These are phyloP conservation scores for Phytophthora megakarya DNA, from an alignment of 352 stramenopile genomes.

Conservation along the genomic window DNA sequence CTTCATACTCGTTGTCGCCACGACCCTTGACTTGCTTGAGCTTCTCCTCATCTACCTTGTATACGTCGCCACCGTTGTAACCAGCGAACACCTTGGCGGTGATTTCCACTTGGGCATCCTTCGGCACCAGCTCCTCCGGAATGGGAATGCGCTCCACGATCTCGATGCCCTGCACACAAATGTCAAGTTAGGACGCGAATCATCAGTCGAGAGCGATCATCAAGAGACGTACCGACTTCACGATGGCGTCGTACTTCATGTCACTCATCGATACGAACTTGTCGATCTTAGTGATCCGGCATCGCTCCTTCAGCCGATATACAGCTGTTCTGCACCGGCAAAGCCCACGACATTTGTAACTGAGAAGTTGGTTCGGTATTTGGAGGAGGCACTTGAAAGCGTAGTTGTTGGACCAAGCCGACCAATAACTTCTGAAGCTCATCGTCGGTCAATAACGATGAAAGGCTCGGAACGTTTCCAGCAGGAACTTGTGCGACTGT, in stretches of 20 bases:
- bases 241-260: slow-evolving; percentile 99
- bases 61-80: slow-evolving; percentile 90
- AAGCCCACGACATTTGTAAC: slow-evolving; percentile 26
- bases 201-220: not conserved
- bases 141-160: slow-evolving; percentile 99
- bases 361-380: slow-evolving; percentile 6
- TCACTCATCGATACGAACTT: slow-evolving; percentile 98
- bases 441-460: slow-evolving; percentile 57
- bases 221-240: slow-evolving; percentile 83
- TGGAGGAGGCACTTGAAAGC: slow-evolving; percentile 43
- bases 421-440: slow-evolving; percentile 66
- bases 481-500: slow-evolving; percentile 50
- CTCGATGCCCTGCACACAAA: slow-evolving; percentile 90
- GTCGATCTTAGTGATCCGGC: slow-evolving; percentile 94
- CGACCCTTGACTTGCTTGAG: slow-evolving; percentile 95
- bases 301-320: too few species aligned
- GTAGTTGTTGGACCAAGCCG: slow-evolving; percentile 56
- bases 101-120: slow-evolving; percentile 99
- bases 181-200: slow-evolving; percentile 9
- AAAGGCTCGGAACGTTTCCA: slow-evolving; percentile 76
- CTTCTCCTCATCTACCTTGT: slow-evolving; percentile 92
- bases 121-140: slow-evolving; percentile 96
- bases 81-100: slow-evolving; percentile 96
- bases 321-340: slow-evolving; percentile 8
- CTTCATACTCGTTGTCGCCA: slow-evolving; percentile 66